Conservation (phyloP, 139 green algal genomes). For the Micromonas commoda region DNA sequence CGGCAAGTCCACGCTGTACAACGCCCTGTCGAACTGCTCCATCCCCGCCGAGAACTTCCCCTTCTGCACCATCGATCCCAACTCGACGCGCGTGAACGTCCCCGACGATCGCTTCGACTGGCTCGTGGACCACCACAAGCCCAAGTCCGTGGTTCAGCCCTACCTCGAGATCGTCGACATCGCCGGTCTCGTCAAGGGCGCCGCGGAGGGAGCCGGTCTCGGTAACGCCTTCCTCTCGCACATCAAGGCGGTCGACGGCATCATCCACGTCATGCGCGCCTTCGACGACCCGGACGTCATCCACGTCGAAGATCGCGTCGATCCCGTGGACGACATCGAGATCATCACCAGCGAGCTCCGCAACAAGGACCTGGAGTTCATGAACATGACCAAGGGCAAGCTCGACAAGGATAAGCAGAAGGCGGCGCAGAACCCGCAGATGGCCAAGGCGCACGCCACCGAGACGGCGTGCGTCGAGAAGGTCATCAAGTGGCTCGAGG, state of each 20-base stretch:
- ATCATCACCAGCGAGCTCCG: conserved; percentile 91
- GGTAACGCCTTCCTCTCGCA: conserved; percentile 97
- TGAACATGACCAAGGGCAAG: conserved; percentile 1
- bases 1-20: conserved; percentile 85
- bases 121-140: conserved; percentile 62
- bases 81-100: conserved; percentile 78
- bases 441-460: background rate
- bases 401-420: conserved; percentile 4
- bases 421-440: background rate
- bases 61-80: conserved; percentile 74
- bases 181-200: conserved; percentile 87
- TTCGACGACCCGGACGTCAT: conserved; percentile 88
- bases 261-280: conserved; percentile 88
- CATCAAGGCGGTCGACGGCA: conserved; percentile 92
- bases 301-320: conserved; percentile 88
- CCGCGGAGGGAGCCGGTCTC: conserved; percentile 79
- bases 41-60: conserved; percentile 88
- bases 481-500: conserved; percentile 20
- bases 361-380: conserved; percentile 36
- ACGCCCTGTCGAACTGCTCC: conserved; percentile 73
- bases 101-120: conserved; percentile 95
- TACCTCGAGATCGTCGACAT: conserved; percentile 96
- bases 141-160: conserved; percentile 58
- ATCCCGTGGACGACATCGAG: conserved; percentile 93
- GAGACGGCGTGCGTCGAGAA: conserved; percentile 20